Base-by-base conservation (phyloP, 129 eudicot genomes). In the Erigeron canadensis region DNA sequence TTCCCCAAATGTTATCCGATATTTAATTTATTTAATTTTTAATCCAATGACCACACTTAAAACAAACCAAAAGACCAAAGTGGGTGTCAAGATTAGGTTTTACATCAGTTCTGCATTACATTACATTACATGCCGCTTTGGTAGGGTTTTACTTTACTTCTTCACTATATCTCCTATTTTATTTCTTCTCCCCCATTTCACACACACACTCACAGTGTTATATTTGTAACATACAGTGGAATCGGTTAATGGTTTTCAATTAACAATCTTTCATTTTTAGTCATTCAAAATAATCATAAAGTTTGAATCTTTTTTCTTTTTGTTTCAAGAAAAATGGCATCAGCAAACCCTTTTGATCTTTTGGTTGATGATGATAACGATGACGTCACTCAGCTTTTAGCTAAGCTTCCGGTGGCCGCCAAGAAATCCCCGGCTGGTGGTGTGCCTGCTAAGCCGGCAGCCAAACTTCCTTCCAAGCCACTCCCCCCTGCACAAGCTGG, bases 401-500 rank as follows among this genome's bases (percentile, higher is more conserved):
- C 74, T 38, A 84, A 76, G 78, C 80, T 77, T 55, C 80, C 81
- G 47, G 88, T 45, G 41, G 77, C 75, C 19, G 18, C 79, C 13
- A 75, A 73, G 65, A 82, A 74, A 38, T 37, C 71, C 0, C 62
- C 84, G 19, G 78, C 67, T 19, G 64, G 46, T 12, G 84, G 75
- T 21, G 75, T 63, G 57, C 74, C 80, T 0, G 85, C 83, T 55
- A 71, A 80, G 77, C 62, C 84, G 2, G 80, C 80, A 11, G 89
- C 84, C 40, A 88, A 85, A 84, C 78, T 90, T 18, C 97, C 96
- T n/a, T 34, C 86, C 38, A 90, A 90, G 80, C 96, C 95, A 40
- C 76, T 79, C 0, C 96, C 96, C 19, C 96, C 96, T 1, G 28
- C 91, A 39, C 89, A 87, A 70, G 95, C 95, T 83, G 96, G 96